Evolutionary conservation across 129 eudicot genomes (phyloP).

Genomic region (Lactuca saligna): DNA sequence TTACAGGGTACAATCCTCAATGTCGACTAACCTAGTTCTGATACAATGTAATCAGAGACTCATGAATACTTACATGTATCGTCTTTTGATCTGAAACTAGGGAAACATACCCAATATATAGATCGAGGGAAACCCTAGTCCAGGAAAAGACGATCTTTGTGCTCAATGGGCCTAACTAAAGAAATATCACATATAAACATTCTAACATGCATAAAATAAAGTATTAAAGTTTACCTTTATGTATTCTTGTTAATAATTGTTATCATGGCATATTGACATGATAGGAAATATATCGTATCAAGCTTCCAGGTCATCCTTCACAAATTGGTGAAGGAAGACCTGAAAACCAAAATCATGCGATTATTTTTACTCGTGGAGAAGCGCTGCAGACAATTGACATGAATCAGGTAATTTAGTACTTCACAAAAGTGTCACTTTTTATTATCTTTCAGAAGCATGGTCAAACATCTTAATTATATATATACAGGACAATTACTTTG

Average conservation of each 20-base stretch:
- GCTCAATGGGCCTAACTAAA: too few species aligned
- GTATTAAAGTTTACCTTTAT: not conserved
- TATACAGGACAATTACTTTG: constrained; percentile 81
- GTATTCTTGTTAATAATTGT: constrained; percentile 10
- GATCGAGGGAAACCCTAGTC: too few species aligned
- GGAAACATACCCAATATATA: too few species aligned
- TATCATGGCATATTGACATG: constrained; percentile 21
- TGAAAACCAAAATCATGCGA: constrained; percentile 98
- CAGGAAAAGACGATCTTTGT: too few species aligned
- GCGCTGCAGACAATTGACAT: constrained; percentile 98
- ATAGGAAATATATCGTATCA: constrained; percentile 96
- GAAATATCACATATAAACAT: too few species aligned
- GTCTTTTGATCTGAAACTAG: too few species aligned
- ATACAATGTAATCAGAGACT: too few species aligned
- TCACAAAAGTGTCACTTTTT: constrained; percentile 5
- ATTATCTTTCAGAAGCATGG: constrained; percentile 13
- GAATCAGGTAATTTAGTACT: constrained; percentile 66
- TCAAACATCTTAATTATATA: constrained; percentile 24
- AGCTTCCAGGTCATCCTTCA: constrained; percentile 95
- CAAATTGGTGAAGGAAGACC: constrained; percentile 98
- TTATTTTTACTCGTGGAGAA: constrained; percentile 98
- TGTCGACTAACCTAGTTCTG: too few species aligned
- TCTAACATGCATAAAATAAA: not conserved
- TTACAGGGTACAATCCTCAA: too few species aligned
- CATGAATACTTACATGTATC: too few species aligned